Conservation (phyloP, 179 eudicot species). For the Beta corolliflora region DNA sequence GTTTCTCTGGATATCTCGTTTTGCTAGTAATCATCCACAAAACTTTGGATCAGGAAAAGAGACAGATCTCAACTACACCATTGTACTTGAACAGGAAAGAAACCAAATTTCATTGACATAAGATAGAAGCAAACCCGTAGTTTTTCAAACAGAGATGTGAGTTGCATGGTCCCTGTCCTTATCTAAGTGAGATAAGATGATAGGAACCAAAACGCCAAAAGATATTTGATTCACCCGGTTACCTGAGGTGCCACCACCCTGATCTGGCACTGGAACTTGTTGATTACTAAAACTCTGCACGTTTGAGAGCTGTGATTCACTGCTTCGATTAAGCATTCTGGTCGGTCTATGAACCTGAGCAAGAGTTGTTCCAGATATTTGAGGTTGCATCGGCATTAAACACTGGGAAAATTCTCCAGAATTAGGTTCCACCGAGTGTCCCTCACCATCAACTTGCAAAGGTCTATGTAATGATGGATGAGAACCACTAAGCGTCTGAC, state of each 20-base stretch:
- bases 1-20: constrained; percentile 82
- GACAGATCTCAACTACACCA: not conserved
- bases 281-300: constrained; percentile 50
- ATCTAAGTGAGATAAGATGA: constrained; percentile 79
- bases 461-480: constrained; percentile 37
- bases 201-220: constrained; percentile 83
- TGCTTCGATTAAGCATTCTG: constrained; percentile 23
- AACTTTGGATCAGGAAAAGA: constrained; percentile 8
- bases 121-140: constrained; percentile 50
- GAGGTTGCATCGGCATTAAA: constrained; percentile 34
- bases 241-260: constrained; percentile 33
- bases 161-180: constrained; percentile 86
- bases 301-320: constrained; percentile 45
- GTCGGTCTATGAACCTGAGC: constrained; percentile 30
- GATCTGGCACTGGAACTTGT: constrained; percentile 46
- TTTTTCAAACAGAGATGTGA: constrained; percentile 52
- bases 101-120: not conserved
- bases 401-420: constrained; percentile 46
- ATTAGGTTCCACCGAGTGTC: constrained; percentile 38
- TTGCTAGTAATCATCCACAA: constrained; percentile 51
- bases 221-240: constrained; percentile 75
- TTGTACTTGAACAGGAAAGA: not conserved
- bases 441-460: constrained; percentile 41
- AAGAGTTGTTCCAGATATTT: constrained; percentile 42
- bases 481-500: constrained; percentile 41